phyloP scores from a whole-genome alignment of 1,284 basidiomycete genomes.

The Jaminaea rosea region DNA sequence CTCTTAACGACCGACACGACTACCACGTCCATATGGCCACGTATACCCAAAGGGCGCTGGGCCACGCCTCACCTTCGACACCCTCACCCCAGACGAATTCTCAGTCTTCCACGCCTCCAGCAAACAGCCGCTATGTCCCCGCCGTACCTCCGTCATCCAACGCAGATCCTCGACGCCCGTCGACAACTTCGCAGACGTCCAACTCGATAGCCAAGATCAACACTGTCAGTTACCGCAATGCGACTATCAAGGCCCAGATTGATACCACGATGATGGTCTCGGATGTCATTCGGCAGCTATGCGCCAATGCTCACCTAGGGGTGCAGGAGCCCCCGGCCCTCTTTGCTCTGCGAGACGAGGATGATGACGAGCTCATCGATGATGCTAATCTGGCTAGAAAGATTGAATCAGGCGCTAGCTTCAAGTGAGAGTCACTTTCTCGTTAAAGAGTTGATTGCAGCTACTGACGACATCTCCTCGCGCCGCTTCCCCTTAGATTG shows the following conservation, averaged over 20 bases:
- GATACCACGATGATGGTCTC: slow-evolving; percentile 28
- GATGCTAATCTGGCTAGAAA: slow-evolving; percentile 51
- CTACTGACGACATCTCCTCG: too few relatives aligned
- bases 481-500: slow-evolving; percentile 55
- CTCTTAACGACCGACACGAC: too few relatives aligned
- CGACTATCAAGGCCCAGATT: slow-evolving; percentile 36
- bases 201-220: too few relatives aligned
- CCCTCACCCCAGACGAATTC: too few relatives aligned
- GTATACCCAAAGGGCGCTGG: too few relatives aligned
- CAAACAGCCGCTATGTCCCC: too few relatives aligned
- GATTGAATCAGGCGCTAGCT: slow-evolving; percentile 34
- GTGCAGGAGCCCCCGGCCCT: slow-evolving; percentile 70
- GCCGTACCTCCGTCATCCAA: too few relatives aligned
- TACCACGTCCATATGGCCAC: too few relatives aligned
- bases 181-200: too few relatives aligned
- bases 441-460: slow-evolving; percentile 62
- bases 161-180: too few relatives aligned
- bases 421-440: slow-evolving; percentile 58
- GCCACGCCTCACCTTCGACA: too few relatives aligned
- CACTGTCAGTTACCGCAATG: slow-evolving; percentile 31
- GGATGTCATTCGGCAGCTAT: slow-evolving; percentile 45
- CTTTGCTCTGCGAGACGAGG: slow-evolving; percentile 71
- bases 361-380: slow-evolving; percentile 78
- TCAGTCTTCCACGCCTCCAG: too few relatives aligned
- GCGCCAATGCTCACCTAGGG: slow-evolving; percentile 56